Percentiles rank a stretch among this genome's conserved stretches.
phyloP scores from a whole-genome alignment of 306 rosid genomes.

The Dryas drummondii region DNA sequence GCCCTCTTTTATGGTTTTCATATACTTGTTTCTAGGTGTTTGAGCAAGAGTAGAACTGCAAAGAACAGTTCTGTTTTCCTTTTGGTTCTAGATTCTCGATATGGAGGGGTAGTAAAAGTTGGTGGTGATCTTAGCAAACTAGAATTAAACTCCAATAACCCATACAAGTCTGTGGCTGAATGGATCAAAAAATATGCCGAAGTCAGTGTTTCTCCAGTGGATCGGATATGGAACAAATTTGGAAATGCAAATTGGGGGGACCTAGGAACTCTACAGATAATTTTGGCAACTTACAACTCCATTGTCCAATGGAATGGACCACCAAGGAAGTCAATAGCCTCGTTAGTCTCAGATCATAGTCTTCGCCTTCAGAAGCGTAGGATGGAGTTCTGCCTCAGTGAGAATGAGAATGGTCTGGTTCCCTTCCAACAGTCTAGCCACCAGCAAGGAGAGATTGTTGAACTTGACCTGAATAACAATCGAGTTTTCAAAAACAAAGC shows the following conservation, averaged over 20 bases:
- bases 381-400: slow-evolving; percentile 60
- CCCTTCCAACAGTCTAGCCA: slow-evolving; percentile 49
- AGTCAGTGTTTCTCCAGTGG: slow-evolving; percentile 64
- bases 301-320: slow-evolving; percentile 87
- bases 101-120: slow-evolving; percentile 71
- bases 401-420: slow-evolving; percentile 59
- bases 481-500: slow-evolving; percentile 39
- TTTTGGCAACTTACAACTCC: slow-evolving; percentile 80
- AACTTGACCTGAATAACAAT: slow-evolving; percentile 55
- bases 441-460: slow-evolving; percentile 71
- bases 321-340: slow-evolving; percentile 76
- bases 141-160: slow-evolving; percentile 63
- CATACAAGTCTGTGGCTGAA: slow-evolving; percentile 65
- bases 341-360: slow-evolving; percentile 79
- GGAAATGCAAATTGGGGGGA: slow-evolving; percentile 96
- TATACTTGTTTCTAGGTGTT: slow-evolving; percentile 70
- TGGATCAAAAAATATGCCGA: slow-evolving; percentile 73
- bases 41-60: slow-evolving; percentile 61
- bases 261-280: slow-evolving; percentile 73
- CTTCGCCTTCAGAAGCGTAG: slow-evolving; percentile 86
- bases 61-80: slow-evolving; percentile 63
- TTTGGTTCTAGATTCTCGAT: slow-evolving; percentile 69
- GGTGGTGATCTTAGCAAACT: slow-evolving; percentile 83
- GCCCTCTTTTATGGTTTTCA: slow-evolving; percentile 91
- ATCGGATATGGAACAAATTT: slow-evolving; percentile 77